Base-by-base conservation (phyloP, 768 basidiomycete species). In the Auriculariales sp. region DNA sequence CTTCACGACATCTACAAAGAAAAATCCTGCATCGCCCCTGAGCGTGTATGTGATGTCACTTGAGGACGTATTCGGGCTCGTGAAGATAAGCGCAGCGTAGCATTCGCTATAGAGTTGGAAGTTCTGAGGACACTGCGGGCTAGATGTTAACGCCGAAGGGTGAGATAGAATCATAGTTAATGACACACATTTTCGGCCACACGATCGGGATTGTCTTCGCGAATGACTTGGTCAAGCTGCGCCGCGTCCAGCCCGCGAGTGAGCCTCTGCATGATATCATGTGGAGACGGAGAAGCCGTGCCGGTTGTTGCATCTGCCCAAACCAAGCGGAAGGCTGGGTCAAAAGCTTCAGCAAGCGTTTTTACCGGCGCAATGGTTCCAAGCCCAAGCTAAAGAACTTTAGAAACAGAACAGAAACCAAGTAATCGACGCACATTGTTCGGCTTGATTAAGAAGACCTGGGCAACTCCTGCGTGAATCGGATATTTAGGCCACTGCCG, bases 221-320 rank as follows among this genome's bases (percentile, higher is more conserved):
- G 63, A 49, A 68, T 67, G 30, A 89, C 70, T 2, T 67, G 67
- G 3, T 56, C 58, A 2, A 68, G 64, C 58, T 86, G 81, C 17
- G 56, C 51, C 0, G 64, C 48, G 11, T 65, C 65, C 54, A 84
- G 81, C 2, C 68, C 67, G 15, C 65, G 59, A 1, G 79, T 81
- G 29, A 86, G 69, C 35, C 65, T 71, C 15, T 69, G 57, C 61
- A 88, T 86, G 53, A 89, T 75, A 31, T 74, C 70, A 28, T 61
- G 59, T 3, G 82, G 73, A 1, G 77, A 69, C 1, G 81, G 78
- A 5, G 65, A 63, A 46, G 73, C 73, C 1, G 66, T 68, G 11
- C 75, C 74, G 51, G 75, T 70, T 2, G 82, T 83, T 11, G 68
- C 72, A 56, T 86, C 83, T 0, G 76, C 74, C 86, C 86, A 88